Conservation (phyloP, 441 rosid species). For the Isatis lusitanica region DNA sequence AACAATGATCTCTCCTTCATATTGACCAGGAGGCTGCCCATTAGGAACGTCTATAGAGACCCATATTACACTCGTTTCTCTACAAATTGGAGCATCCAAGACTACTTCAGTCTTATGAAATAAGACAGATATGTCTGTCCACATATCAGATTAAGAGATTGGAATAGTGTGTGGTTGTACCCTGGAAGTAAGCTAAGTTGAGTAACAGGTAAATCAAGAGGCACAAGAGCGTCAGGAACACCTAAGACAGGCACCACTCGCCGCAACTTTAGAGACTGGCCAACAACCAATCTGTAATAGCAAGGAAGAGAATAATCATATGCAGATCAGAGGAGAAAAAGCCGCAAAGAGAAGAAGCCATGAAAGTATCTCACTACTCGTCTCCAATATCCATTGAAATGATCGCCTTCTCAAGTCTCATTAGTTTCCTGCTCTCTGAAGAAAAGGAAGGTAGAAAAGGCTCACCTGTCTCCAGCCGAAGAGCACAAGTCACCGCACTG, state of each 20-base stretch:
- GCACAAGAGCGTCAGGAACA: conserved; percentile 96
- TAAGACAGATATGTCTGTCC: conserved; percentile 18
- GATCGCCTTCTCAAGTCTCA: background rate
- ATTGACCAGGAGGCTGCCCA: conserved; percentile 81
- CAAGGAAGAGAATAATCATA: conserved; percentile 27
- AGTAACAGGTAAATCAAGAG: conserved; percentile 73
- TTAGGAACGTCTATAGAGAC: conserved; percentile 88
- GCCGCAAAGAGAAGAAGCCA: conserved; percentile 13
- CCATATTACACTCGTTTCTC: conserved; percentile 91
- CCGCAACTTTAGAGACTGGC: conserved; percentile 68
- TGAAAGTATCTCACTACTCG: background rate
- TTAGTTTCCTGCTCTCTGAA: background rate
- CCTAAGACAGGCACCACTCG: conserved; percentile 83
- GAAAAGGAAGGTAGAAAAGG: conserved; percentile 17
- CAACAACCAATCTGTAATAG: conserved; percentile 68
- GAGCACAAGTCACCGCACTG: conserved; percentile 86
- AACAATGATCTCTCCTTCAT: conserved; percentile 80
- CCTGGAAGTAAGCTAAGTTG: conserved; percentile 83
- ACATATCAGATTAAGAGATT: conserved; percentile 14
- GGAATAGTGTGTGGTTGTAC: conserved; percentile 44
- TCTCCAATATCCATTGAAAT: background rate
- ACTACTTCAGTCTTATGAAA: conserved; percentile 33
- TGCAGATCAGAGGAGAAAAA: background rate
- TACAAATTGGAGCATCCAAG: conserved; percentile 39
- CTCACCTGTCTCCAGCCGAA: conserved; percentile 79